A percentile compares a stretch with the other conserved stretches of the same genome.
phyloP scores from a whole-genome alignment of 495 filamentous ascomycete species.

The Melanomma pulvis-pyrius region DNA sequence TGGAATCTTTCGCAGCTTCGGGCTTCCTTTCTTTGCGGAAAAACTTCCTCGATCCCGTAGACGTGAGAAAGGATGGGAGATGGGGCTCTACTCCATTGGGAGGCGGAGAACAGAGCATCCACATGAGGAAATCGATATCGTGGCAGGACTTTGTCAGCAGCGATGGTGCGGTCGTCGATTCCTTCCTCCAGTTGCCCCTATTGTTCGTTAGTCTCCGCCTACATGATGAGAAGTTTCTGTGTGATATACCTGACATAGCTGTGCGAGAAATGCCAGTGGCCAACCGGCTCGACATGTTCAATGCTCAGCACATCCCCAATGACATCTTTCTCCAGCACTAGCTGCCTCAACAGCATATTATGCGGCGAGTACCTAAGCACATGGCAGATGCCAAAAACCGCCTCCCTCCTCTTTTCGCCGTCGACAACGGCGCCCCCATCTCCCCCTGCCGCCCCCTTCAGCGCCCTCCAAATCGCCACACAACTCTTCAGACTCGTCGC shows the following conservation, averaged over 20 bases:
- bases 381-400: conserved; percentile 76
- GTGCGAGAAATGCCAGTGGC: conserved; percentile 95
- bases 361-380: conserved; percentile 75
- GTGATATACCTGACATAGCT: conserved; percentile 73
- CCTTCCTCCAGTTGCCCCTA: conserved; percentile 88
- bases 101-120: conserved; percentile 75
- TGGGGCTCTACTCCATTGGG: conserved; percentile 56
- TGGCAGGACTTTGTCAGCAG: conserved; percentile 94
- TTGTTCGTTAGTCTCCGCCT: neutral
- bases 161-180: conserved; percentile 69
- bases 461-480: conserved; percentile 66
- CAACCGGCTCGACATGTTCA: conserved; percentile 91
- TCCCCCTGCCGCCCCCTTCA: conserved; percentile 44
- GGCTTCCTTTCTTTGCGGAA: conserved; percentile 79
- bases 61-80: conserved; percentile 71
- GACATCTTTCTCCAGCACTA: conserved; percentile 69
- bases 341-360: conserved; percentile 78
- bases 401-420: conserved; percentile 30
- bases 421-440: neutral
- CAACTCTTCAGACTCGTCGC: conserved; percentile 78
- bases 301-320: conserved; percentile 88
- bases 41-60: conserved; percentile 70
- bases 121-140: conserved; percentile 88
- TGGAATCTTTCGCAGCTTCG: conserved; percentile 67
- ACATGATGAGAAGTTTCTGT: neutral